A percentile compares a stretch with the other conserved stretches of the same genome.
phyloP scores from a whole-genome alignment of 108 stramenopile genomes.

The Ochromonas danica region DNA sequence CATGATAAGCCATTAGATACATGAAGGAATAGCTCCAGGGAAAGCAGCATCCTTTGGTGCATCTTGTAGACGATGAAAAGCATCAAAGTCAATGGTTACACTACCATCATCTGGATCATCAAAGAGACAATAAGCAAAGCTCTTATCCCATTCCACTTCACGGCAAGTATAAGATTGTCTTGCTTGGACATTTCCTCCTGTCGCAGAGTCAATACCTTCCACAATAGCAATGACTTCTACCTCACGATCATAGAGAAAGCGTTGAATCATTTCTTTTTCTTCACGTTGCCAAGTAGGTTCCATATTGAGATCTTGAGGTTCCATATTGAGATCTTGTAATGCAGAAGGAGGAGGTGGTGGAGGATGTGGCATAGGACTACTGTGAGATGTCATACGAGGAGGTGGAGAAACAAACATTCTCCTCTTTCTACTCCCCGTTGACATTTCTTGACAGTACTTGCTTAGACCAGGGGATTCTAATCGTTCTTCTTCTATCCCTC shows the following conservation, averaged over 20 bases:
- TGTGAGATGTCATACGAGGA: no score
- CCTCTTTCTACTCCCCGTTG: no score
- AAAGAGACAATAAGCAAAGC: slow-evolving; percentile 75
- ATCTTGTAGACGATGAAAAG: slow-evolving; percentile 52
- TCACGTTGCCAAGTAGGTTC: slow-evolving; percentile 1
- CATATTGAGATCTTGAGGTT: background rate
- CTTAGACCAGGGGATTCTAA: no score
- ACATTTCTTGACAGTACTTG: no score
- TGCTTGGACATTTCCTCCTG: slow-evolving; percentile 78
- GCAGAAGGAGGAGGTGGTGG: no score
- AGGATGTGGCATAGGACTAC: no score
- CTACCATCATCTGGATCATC: slow-evolving; percentile 47
- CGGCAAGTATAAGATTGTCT: slow-evolving; percentile 79
- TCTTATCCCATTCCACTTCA: slow-evolving; percentile 78
- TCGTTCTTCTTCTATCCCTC: no score
- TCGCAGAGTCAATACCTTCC: slow-evolving; percentile 88
- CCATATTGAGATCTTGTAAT: no score
- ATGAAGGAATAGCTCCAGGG: background rate
- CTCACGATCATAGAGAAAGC: slow-evolving; percentile 74
- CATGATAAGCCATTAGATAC: background rate
- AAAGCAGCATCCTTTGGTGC: background rate
- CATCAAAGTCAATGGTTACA: slow-evolving; percentile 48
- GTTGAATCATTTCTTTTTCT: slow-evolving; percentile 58
- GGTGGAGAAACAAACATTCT: no score
- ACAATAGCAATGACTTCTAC: slow-evolving; percentile 87